phyloP scores from a whole-genome alignment of 1,139 yeast genomes.

The Saccharomycopsis hybrid region DNA sequence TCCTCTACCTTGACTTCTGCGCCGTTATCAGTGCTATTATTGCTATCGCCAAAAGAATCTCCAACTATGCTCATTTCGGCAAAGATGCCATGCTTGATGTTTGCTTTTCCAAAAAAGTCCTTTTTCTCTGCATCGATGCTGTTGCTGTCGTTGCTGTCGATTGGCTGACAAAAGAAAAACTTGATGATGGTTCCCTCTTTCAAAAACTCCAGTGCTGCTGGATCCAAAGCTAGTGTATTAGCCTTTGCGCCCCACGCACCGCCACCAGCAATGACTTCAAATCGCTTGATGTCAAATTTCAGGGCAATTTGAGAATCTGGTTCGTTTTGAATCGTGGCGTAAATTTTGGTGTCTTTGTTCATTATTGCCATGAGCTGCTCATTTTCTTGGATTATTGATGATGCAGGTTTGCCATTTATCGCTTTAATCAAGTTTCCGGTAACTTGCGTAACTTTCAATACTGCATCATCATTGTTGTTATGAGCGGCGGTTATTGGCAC shows the following conservation, averaged over 20 bases:
- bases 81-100: slow-evolving; percentile 4
- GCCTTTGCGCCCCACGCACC: slow-evolving; percentile 53
- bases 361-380: slow-evolving; percentile 10
- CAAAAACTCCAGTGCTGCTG: slow-evolving; percentile 31
- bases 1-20: background rate
- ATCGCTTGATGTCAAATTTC: slow-evolving; percentile 23
- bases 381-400: slow-evolving; percentile 17
- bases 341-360: slow-evolving; percentile 17
- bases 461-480: background rate
- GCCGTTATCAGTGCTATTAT: background rate
- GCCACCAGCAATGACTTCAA: slow-evolving; percentile 45
- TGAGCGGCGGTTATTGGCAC: background rate
- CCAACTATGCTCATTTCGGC: slow-evolving; percentile 9
- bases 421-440: slow-evolving; percentile 17
- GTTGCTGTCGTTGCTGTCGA: background rate
- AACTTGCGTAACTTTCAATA: slow-evolving; percentile 8
- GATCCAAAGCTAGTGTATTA: slow-evolving; percentile 39
- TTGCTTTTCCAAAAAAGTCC: background rate
- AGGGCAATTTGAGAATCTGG: background rate
- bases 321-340: slow-evolving; percentile 6
- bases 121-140: slow-evolving; percentile 1
- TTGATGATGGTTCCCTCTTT: slow-evolving; percentile 4
- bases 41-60: background rate
- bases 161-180: slow-evolving; percentile 13
- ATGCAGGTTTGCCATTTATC: slow-evolving; percentile 18